Evolutionary conservation across 2,329 filamentous ascomycete genomes (phyloP).

Genomic region (Graphiopsis chlorocephala): DNA sequence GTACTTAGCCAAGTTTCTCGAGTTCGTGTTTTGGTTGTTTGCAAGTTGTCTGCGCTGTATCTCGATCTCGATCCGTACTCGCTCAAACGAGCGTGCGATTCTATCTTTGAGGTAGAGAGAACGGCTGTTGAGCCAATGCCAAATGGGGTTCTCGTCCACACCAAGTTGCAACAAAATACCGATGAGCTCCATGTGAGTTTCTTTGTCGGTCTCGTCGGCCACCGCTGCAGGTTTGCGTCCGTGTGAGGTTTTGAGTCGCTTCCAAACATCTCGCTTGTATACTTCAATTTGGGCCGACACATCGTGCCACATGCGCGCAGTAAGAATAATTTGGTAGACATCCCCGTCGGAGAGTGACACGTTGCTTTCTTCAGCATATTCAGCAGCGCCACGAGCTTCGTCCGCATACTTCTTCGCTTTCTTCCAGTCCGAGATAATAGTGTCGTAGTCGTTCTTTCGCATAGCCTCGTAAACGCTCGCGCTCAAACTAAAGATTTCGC

Average conservation of each 20-base stretch:
- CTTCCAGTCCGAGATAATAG: constrained; percentile 79
- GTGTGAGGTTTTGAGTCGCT: constrained; percentile 54
- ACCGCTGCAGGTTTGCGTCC: constrained; percentile 27
- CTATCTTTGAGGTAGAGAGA: constrained; percentile 87
- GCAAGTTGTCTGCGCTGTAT: constrained; percentile 80
- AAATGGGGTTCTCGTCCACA: constrained; percentile 93
- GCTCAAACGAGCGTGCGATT: constrained; percentile 75
- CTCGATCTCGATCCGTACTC: constrained; percentile 89
- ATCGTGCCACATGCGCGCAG: constrained; percentile 92
- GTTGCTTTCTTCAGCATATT: constrained; percentile 48
- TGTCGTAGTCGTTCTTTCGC: constrained; percentile 86
- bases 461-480: constrained; percentile 77
- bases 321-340: constrained; percentile 81
- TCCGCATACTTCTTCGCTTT: constrained; percentile 79
- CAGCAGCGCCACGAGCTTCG: constrained; percentile 69
- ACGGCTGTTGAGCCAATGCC: constrained; percentile 88
- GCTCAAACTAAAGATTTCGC: constrained; percentile 78
- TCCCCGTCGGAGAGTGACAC: constrained; percentile 70
- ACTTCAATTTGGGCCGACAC: constrained; percentile 80
- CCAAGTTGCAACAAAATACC: constrained; percentile 85
- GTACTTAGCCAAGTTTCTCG: constrained; percentile 69
- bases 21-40: constrained; percentile 66
- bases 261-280: constrained; percentile 91
- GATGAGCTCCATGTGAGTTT: constrained; percentile 92
- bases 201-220: constrained; percentile 47